Evolutionary conservation across 306 rosid species (phyloP).

Genomic region (Cucumis sativus): DNA sequence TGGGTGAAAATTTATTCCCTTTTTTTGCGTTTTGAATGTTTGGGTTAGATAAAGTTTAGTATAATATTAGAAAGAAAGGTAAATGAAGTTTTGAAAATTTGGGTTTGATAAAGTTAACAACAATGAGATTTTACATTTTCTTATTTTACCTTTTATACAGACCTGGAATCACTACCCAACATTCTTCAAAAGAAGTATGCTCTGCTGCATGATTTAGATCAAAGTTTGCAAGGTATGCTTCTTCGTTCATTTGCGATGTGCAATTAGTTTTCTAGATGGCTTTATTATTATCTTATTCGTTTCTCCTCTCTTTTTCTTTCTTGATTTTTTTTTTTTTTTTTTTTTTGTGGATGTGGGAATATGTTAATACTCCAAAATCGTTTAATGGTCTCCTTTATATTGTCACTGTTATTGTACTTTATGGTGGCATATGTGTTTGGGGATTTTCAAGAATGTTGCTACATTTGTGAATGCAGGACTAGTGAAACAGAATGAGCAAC

Average conservation of each 20-base stretch:
- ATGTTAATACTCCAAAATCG: neutral
- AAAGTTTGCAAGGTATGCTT: slow-evolving; percentile 68
- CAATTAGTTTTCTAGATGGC: neutral
- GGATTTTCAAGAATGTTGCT: neutral
- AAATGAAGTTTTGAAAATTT: neutral
- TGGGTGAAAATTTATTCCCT: neutral
- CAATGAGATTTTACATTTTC: neutral
- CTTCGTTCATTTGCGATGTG: neutral
- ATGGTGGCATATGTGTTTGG: neutral
- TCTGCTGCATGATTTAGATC: slow-evolving; percentile 70
- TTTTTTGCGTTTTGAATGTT: neutral
- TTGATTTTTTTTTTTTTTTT: neutral
- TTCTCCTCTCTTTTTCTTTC: neutral
- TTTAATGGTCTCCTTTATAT: neutral
- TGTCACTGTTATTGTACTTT: neutral
- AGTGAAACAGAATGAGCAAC: slow-evolving; percentile 76
- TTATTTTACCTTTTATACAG: slow-evolving; percentile 26
- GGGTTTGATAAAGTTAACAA: too few relatives aligned
- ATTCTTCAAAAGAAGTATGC: slow-evolving; percentile 86
- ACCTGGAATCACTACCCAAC: slow-evolving; percentile 73
- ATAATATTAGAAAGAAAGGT: neutral
- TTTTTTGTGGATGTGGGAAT: neutral
- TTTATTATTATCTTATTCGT: neutral
- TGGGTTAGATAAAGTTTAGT: neutral
- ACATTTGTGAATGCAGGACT: slow-evolving; percentile 35